Percentiles rank a stretch among this genome's conserved stretches.
Evolutionary conservation across 1,139 yeast genomes (phyloP).

Genomic region (Geotrichum restrictum): DNA sequence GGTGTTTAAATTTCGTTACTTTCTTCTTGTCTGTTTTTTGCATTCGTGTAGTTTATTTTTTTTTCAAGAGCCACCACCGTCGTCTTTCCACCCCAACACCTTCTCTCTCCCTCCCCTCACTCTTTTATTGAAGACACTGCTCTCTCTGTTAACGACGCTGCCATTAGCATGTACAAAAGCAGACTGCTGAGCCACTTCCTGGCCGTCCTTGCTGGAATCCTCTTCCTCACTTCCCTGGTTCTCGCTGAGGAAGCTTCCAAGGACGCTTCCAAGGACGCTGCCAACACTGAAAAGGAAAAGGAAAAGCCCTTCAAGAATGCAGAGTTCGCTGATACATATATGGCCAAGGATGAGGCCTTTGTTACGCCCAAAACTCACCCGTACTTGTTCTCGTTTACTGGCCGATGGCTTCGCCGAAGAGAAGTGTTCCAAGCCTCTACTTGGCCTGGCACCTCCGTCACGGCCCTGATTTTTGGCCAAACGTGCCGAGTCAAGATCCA

Average conservation of each 20-base stretch:
- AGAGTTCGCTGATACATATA: constrained; percentile 15
- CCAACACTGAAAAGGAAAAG: neutral
- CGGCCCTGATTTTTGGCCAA: constrained; percentile 22
- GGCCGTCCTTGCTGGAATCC: neutral
- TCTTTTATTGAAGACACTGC: neutral
- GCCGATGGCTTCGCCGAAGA: constrained; percentile 27
- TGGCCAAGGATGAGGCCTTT: constrained; percentile 17
- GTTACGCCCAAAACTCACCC: constrained; percentile 21
- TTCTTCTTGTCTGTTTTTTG: neutral
- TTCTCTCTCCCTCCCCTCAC: neutral
- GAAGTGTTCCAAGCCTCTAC: constrained; percentile 21
- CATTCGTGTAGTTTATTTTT: too few relatives aligned
- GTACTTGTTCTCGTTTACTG: constrained; percentile 21
- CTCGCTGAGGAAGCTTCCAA: neutral
- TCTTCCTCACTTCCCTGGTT: neutral
- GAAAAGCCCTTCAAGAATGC: constrained; percentile 16
- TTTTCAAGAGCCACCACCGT: too few relatives aligned
- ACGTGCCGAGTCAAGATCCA: constrained; percentile 19
- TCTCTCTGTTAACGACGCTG: too few relatives aligned
- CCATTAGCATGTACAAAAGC: neutral
- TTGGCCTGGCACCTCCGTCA: constrained; percentile 24
- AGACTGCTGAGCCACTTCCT: neutral
- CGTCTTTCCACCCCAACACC: too few relatives aligned
- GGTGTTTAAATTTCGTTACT: neutral
- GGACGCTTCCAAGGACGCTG: neutral